Base-by-base conservation (phyloP, 169 alveolate genomes). In the Plasmodium cynomolgi region DNA sequence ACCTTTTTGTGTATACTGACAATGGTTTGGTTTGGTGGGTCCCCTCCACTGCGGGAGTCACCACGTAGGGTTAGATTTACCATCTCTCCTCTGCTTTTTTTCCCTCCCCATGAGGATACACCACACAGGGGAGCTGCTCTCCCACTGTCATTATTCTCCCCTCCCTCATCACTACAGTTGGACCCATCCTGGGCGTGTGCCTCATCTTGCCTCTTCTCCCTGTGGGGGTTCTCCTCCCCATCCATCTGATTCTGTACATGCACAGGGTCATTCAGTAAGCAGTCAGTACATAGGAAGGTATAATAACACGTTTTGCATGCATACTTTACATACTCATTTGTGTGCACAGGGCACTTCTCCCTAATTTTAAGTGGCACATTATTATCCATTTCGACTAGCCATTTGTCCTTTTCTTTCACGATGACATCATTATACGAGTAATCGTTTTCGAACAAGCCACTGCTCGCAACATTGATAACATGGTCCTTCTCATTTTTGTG, bases 401-500 rank as follows among this genome's bases (percentile, higher is more conserved):
- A 91, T 91, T 91, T 91, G 73, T 91, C 71, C 54, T 91, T 91
- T 68, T 91, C 95, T 37, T 81, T 82, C 56, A 91, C 50, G 47
- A 91, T 80, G 9, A 81, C 83, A 47, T 91, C 83, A 81, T 91
- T 91, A 33, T 41, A 91, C 34, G 72, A 41, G 56, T 23, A 31
- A 71, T 91, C 74, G 34, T 91, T 91, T 91, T 91, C 84, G 37
- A 71, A 91, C 56, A 91, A 74, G 4, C 95, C 95, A 62, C 92
- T 91, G n/a, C 84, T 81, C 8, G 73, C 77, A 9, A 82, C 95
- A 71, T 91, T 91, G 1, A 91, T n/a, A 6, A 91, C 13, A 81
- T 91, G 95, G 23, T 81, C 74, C 11, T 72, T 29, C 0, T 31
- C 39, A 72, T 91, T 77, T 11, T 91, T 91, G 26, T 91, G 95